phyloP scores from a whole-genome alignment of 2,329 filamentous ascomycete species.

The Aspergillus spinulosporus region DNA sequence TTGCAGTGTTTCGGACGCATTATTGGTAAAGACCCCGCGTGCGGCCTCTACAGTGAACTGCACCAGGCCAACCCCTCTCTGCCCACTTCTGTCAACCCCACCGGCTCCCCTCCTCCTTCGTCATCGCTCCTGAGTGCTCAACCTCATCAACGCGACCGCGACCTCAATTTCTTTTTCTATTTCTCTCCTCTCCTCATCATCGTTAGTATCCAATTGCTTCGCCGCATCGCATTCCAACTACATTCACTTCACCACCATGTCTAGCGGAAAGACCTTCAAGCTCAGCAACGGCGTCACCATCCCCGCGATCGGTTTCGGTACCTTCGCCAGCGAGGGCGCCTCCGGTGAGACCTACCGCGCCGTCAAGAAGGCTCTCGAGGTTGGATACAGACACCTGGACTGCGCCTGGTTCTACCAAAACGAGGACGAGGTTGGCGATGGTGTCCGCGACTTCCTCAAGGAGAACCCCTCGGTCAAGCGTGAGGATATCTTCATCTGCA shows the following conservation, averaged over 20 bases:
- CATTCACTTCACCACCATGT: conserved; percentile 48
- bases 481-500: conserved; percentile 53
- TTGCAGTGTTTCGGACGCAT: not conserved
- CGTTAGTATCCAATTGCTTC: not conserved
- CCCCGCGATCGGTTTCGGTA: conserved; percentile 65
- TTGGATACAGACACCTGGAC: conserved; percentile 57
- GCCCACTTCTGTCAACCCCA: conserved; percentile 5
- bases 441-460: conserved; percentile 56
- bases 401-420: conserved; percentile 59
- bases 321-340: conserved; percentile 65
- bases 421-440: conserved; percentile 56
- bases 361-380: conserved; percentile 51
- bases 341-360: conserved; percentile 60
- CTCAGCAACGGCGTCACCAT: conserved; percentile 62
- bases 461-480: conserved; percentile 50
- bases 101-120: not conserved
- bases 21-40: not conserved
- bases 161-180: conserved; percentile 7
- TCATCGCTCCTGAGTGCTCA: not conserved
- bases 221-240: not conserved
- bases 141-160: not conserved
- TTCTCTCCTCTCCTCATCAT: not conserved
- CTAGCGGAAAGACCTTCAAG: conserved; percentile 53
- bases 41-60: not conserved
- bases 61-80: conserved; percentile 1